Evolutionary conservation across 495 filamentous ascomycete species (phyloP).

Genomic region (Trypethelium eluteriae): DNA sequence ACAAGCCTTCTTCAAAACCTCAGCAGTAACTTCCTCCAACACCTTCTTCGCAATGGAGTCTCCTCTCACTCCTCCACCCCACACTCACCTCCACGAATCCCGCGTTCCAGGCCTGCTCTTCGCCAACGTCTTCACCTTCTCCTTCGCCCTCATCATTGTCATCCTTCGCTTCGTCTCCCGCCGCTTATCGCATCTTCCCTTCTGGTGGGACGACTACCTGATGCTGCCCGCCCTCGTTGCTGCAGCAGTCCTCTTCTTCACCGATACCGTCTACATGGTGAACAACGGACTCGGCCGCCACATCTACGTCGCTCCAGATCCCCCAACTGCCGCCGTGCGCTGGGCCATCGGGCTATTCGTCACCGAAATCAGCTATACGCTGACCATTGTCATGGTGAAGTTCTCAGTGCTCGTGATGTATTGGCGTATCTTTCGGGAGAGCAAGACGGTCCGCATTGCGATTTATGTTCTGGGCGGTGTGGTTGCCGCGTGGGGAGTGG

Average conservation of each 20-base stretch:
- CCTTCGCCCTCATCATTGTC: background rate
- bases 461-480: background rate
- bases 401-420: constrained; percentile 10
- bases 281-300: constrained; percentile 3
- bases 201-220: background rate
- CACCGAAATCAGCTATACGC: constrained; percentile 12
- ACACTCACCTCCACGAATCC: background rate
- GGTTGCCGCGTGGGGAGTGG: constrained; percentile 6
- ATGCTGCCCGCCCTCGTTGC: background rate
- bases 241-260: background rate
- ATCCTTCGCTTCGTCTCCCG: background rate
- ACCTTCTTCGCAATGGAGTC: background rate
- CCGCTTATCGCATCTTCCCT: background rate
- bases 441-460: background rate
- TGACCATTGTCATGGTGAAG: constrained; percentile 6
- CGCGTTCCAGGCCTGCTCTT: background rate
- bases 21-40: background rate
- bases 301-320: constrained; percentile 2
- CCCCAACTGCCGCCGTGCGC: background rate
- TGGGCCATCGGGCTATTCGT: constrained; percentile 6
- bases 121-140: constrained; percentile 8
- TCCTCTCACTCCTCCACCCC: background rate
- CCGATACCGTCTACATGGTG: constrained; percentile 5
- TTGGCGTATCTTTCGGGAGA: constrained; percentile 10
- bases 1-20: background rate